Percentiles rank a stretch among this genome's conserved stretches.
phyloP scores from a whole-genome alignment of 73 alveolate species.

The Effrenium voratum region DNA sequence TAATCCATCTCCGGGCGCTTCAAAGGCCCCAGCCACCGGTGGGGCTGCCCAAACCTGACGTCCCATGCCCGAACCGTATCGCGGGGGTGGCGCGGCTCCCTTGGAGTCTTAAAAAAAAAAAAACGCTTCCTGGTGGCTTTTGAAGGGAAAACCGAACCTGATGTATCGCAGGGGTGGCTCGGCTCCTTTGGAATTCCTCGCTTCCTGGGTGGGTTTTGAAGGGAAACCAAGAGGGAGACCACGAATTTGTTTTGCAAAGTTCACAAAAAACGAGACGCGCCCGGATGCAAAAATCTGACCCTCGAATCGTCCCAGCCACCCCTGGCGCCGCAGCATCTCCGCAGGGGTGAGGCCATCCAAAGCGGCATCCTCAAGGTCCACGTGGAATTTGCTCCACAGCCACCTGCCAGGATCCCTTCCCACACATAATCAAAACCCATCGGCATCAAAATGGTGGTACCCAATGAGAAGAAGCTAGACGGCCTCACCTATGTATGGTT shows the following conservation, averaged over 20 bases:
- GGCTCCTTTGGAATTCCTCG: not conserved
- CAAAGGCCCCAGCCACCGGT: constrained; percentile 37
- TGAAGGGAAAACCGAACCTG: too few species aligned
- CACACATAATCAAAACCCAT: too few species aligned
- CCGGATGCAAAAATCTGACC: constrained; percentile 28
- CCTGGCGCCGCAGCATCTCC: constrained; percentile 25
- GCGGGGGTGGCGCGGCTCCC: not conserved
- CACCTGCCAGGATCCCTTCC: constrained; percentile 14
- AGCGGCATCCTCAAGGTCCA: constrained; percentile 1
- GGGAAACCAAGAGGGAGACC: not conserved
- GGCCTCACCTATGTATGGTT: too few species aligned
- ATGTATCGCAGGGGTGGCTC: too few species aligned
- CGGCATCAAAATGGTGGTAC: too few species aligned
- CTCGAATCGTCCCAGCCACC: not conserved
- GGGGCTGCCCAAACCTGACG: constrained; percentile 41
- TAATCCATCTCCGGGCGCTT: constrained; percentile 63
- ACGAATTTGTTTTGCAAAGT: too few species aligned
- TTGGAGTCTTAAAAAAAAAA: not conserved
- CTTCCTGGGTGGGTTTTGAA: not conserved
- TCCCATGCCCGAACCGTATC: not conserved
- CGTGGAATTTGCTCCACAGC: constrained; percentile 22
- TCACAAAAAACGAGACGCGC: too few species aligned
- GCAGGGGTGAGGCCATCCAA: constrained; percentile 17
- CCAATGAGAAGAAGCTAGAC: too few species aligned
- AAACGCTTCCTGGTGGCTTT: not conserved